Base-by-base conservation (phyloP, 1,139 yeast species). In the Candida pseudocylindracea region DNA sequence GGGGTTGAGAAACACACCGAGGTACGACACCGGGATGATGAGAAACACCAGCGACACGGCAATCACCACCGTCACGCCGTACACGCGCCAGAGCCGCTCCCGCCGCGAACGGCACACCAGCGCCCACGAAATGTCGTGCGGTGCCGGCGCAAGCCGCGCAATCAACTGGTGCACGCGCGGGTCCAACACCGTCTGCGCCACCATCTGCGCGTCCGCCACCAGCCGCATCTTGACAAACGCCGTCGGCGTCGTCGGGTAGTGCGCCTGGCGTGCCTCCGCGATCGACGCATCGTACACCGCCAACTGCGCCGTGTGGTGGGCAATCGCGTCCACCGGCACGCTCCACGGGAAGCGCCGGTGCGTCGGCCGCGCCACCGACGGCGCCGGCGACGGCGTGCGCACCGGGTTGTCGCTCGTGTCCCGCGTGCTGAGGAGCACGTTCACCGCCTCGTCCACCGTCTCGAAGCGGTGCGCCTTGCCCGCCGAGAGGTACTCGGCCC, bases 211-310 rank as follows among this genome's bases (percentile, higher is more conserved):
- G 32, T 78, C 69, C 0, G 88, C 88, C 1, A 75, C 88, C 0
- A 81, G 69, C 40, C 74, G 81, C 88, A 76, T 74, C 1, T 88
- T 76, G 7, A 76, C 66, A 44, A 76, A 76, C 0, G 88, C 88
- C 8, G 80, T 67, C 8, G 80, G 72, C 0, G 20, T 15, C 6
- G 32, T 24, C 2, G 32, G 32, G 26, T 30, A 30, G 9, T 26
- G 26, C 7, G 13, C 10, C 20, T 26, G 32, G 8, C 32, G 32
- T 10, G 32, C 32, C 12, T 26, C 15, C 5, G 8, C 15, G 8
- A 30, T 15, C 6, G 20, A 15, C 20, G 20, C 20, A 6, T 15
- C 20, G 20, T 15, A 15, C 6, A 15, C 20, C 20, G 20, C 20
- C 20, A 15, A 15, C 20, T 15, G 20, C 6, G 20, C 20, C 6